These are phyloP conservation scores for Ambrosia trifida DNA, from an alignment of 129 eudicot species.

Conservation along the genomic window DNA sequence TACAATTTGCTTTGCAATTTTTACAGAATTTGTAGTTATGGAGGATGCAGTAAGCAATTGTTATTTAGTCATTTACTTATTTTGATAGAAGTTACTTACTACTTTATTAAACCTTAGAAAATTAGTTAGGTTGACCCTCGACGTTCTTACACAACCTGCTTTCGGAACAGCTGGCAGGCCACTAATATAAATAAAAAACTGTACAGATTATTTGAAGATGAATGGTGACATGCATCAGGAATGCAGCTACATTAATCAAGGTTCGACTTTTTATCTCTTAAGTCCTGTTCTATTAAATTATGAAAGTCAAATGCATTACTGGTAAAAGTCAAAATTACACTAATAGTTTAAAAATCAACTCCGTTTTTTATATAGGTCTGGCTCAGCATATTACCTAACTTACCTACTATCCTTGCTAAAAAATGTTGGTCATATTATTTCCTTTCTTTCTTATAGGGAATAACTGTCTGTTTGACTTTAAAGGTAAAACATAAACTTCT, in stretches of 20 bases:
- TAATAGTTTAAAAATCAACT: neutral
- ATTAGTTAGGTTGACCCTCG: no score
- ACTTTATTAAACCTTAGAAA: no score
- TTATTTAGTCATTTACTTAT: no score
- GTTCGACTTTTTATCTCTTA: conserved; percentile 27
- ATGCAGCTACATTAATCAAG: conserved; percentile 29
- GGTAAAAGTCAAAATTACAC: neutral
- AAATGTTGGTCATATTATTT: neutral
- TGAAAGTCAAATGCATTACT: conserved; percentile 8
- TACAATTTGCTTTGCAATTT: no score
- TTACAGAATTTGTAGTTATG: no score
- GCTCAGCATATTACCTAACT: neutral
- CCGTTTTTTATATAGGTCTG: neutral
- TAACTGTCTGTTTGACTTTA: no score
- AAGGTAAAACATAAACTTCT: neutral
- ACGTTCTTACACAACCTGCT: no score
- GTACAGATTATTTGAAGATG: neutral
- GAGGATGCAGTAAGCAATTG: no score
- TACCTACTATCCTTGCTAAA: neutral
- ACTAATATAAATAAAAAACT: no score
- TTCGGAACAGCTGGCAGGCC: no score
- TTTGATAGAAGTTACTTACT: no score
- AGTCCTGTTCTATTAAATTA: conserved; percentile 2
- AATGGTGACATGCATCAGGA: conserved; percentile 24
- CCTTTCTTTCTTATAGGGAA: no score